Evolutionary conservation across 306 rosid species (phyloP).

Genomic region (Potentilla sterilis): DNA sequence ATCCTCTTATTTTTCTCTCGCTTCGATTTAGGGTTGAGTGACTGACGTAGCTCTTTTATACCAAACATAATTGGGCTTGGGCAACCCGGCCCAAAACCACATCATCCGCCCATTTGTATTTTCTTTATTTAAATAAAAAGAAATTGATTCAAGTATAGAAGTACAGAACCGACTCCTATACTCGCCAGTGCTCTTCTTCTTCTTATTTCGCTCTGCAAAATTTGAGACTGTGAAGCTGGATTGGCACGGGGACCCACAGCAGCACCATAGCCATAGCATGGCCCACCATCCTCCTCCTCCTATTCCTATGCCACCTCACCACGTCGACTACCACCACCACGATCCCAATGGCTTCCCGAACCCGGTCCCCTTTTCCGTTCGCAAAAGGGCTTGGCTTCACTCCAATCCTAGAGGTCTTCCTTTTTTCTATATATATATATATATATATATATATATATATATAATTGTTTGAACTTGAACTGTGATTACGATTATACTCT

Average conservation of each 20-base stretch:
- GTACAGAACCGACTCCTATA: too few species aligned
- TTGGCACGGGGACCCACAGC: slow-evolving; percentile 29
- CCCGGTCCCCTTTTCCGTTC: slow-evolving; percentile 23
- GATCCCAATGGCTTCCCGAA: slow-evolving; percentile 22
- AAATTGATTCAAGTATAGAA: too few species aligned
- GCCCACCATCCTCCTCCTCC: slow-evolving; percentile 16
- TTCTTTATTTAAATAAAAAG: too few species aligned
- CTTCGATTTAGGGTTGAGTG: slow-evolving; percentile 3
- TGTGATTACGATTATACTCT: background rate
- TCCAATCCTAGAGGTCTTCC: slow-evolving; percentile 36
- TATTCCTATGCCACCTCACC: slow-evolving; percentile 11
- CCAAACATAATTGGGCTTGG: too few species aligned
- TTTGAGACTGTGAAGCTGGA: slow-evolving; percentile 30
- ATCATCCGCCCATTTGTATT: too few species aligned
- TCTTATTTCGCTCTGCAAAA: too few species aligned
- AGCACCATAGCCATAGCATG: slow-evolving; percentile 10
- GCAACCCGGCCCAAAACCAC: too few species aligned
- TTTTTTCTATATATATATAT: background rate
- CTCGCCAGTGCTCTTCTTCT: too few species aligned
- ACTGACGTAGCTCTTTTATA: too few species aligned
- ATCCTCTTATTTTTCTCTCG: slow-evolving; percentile 23
- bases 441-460: background rate
- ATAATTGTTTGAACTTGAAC: background rate
- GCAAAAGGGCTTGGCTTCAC: slow-evolving; percentile 43
- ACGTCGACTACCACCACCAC: slow-evolving; percentile 21